Base-by-base conservation (phyloP, 1,139 yeast species). In the Meyerozyma carpophila region DNA sequence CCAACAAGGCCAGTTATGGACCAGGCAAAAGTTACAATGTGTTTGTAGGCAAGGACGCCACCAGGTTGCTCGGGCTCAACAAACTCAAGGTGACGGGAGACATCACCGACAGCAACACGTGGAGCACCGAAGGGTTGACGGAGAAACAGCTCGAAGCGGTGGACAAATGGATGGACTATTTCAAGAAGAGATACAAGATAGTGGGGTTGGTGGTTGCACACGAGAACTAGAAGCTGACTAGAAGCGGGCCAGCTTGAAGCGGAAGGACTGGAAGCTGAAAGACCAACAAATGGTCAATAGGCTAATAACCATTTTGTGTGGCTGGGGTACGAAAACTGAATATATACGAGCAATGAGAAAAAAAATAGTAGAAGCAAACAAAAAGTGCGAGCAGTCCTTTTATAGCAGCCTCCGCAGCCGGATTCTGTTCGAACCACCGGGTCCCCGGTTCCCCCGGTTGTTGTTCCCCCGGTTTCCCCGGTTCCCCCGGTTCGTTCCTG, bases 1-100 rank as follows among this genome's bases (percentile, higher is more conserved):
- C 68, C 36, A 88, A 87, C 55, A 53, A 61, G 13, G 78, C 75
- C 18, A 82, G 81, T 39, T 89, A 89, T 56, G 95, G 94, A 0
- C 84, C 84, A 1, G 93, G 89, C 0, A 77, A 81, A 50, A 80
- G 84, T 26, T 89, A 89, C 63, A 81, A 81, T 54, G 78, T 73
- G 31, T 73, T 89, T 42, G 86, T 83, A 6, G 96, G 91, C 2
- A 81, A 78, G 52, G 96, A 89, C 51, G 85, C 87, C 13, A 81
- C 88, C 18, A 65, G 94, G 46, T 82, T 90, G 2, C 66, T 89
- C 44, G 78, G 72, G n/a, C 54, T 68, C 47, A 71, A 70, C 47
- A 56, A 59, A 44, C 51, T 65, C 77, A 16, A 78, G 67, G 59
- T 80, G 75, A 66, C 66, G 1, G 77, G 67, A 40, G 84, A 79